Evolutionary conservation across 805 yeast species (phyloP).

Genomic region (Candida ovalis): DNA sequence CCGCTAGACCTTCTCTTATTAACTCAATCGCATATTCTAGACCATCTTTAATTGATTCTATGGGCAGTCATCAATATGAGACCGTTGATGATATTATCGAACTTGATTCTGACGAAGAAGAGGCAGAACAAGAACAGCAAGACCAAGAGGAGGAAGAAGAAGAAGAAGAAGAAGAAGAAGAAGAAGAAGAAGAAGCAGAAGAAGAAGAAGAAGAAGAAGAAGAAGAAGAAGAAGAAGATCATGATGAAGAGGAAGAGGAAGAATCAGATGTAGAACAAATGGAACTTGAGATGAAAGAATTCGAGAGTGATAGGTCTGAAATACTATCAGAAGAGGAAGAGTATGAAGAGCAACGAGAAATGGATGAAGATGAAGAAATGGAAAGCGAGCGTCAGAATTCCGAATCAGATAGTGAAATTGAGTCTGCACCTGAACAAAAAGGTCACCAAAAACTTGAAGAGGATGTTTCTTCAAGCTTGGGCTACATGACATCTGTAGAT

Average conservation of each 20-base stretch:
- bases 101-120: conserved; percentile 13
- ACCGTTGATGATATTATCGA: conserved; percentile 9
- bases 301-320: no score
- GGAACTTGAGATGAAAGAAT: no score
- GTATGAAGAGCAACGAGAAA: conserved; percentile 5
- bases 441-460: conserved; percentile 1
- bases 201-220: conserved; percentile 3
- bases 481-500: background rate
- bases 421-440: conserved; percentile 4
- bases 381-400: no score
- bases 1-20: background rate
- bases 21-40: background rate
- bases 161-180: conserved; percentile 7
- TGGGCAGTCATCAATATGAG: no score
- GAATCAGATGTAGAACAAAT: background rate
- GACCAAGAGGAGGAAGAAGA: conserved; percentile 8
- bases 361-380: conserved; percentile 6
- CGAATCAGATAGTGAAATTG: background rate
- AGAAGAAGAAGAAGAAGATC: conserved; percentile 5
- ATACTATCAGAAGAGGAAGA: background rate
- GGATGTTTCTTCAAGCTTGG: background rate
- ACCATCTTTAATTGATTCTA: background rate
- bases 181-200: conserved; percentile 4
- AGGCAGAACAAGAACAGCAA: conserved; percentile 1
- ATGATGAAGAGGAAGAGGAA: conserved; percentile 3